Evolutionary conservation across 441 rosid genomes (phyloP).

Genomic region (Raphanus hybrid): DNA sequence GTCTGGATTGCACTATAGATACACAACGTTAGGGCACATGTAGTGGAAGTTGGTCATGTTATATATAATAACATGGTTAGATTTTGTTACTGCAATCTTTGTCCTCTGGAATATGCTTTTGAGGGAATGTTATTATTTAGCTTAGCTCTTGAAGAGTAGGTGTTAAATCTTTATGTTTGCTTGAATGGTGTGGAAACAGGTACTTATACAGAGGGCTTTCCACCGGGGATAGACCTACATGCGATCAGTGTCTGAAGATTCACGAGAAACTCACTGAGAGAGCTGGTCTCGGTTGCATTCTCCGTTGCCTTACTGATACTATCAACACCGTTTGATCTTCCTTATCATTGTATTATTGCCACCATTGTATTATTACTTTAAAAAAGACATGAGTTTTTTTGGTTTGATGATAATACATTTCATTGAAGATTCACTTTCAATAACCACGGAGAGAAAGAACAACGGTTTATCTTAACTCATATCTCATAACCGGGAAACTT

Average conservation of each 20-base stretch:
- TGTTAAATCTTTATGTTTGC: background rate
- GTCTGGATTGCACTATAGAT: no score
- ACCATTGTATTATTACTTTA: background rate
- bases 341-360: background rate
- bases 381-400: background rate
- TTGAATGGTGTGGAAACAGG: constrained; percentile 46
- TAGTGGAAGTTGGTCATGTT: no score
- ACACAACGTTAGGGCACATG: no score
- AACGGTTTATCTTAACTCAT: background rate
- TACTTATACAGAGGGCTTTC: constrained; percentile 89
- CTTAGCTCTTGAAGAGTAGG: background rate
- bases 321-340: constrained; percentile 55
- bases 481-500: constrained; percentile 83
- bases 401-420: constrained; percentile 1
- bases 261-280: constrained; percentile 84
- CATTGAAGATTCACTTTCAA: background rate
- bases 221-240: constrained; percentile 90
- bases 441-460: no score
- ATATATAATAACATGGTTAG: constrained; percentile 8
- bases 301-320: constrained; percentile 80
- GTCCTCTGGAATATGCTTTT: no score
- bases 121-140: background rate
- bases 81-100: no score
- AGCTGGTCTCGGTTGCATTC: constrained; percentile 93
- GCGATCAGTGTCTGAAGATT: constrained; percentile 89